A percentile compares a stretch with the other conserved stretches of the same genome.
Evolutionary conservation across 768 basidiomycete genomes (phyloP).

Genomic region (Flagelloscypha sp.): DNA sequence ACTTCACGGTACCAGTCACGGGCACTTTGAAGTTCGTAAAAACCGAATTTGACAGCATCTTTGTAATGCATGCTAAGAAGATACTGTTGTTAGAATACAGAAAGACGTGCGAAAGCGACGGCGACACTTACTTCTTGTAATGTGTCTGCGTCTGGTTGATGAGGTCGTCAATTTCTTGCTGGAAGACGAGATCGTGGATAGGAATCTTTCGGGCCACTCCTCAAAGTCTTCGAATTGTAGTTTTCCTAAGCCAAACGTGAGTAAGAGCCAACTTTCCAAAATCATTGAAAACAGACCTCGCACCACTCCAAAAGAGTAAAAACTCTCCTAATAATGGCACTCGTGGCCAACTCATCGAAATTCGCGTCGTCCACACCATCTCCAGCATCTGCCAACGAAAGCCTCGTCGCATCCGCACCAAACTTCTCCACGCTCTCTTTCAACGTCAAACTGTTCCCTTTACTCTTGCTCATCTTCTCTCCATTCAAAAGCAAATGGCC

Average conservation of each 20-base stretch:
- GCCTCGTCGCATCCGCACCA: slow-evolving; percentile 89
- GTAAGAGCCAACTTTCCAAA: slow-evolving; percentile 5
- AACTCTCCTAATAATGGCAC: slow-evolving; percentile 89
- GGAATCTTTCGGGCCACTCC: slow-evolving; percentile 60
- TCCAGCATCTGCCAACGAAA: slow-evolving; percentile 92
- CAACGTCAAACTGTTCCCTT: slow-evolving; percentile 91
- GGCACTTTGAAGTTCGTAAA: slow-evolving; percentile 87
- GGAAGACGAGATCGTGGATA: slow-evolving; percentile 89
- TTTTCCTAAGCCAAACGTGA: slow-evolving; percentile 53
- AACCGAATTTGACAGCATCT: slow-evolving; percentile 89
- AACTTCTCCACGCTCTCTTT: slow-evolving; percentile 87
- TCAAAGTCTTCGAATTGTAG: slow-evolving; percentile 59
- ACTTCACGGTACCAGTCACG: slow-evolving; percentile 97
- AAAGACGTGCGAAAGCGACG: neutral
- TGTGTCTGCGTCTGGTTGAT: slow-evolving; percentile 74
- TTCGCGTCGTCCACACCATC: slow-evolving; percentile 98
- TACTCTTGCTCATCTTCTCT: slow-evolving; percentile 98
- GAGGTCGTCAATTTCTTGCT: slow-evolving; percentile 82
- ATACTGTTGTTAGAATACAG: neutral
- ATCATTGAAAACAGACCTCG: slow-evolving; percentile 42
- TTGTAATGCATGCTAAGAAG: slow-evolving; percentile 82
- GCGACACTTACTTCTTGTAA: slow-evolving; percentile 64
- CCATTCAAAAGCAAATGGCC: slow-evolving; percentile 97
- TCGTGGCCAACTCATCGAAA: slow-evolving; percentile 97
- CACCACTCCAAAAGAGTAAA: slow-evolving; percentile 91